These are phyloP conservation scores for Suillus tomentosus DNA, from an alignment of 768 basidiomycete genomes.

Conservation along the genomic window DNA sequence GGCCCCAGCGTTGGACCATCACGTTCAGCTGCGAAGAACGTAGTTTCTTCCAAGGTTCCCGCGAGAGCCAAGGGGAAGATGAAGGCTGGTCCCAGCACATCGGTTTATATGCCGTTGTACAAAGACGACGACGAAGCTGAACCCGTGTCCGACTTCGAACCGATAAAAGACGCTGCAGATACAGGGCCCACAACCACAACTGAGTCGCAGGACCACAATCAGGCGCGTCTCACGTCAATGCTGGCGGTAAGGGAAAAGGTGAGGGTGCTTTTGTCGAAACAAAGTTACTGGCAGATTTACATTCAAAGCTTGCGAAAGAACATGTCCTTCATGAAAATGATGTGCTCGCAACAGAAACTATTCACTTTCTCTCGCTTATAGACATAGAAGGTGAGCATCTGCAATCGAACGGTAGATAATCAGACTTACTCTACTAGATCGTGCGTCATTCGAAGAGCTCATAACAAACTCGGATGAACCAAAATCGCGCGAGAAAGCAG, in stretches of 20 bases:
- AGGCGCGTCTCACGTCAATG: conserved; percentile 1
- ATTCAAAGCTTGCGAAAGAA: conserved; percentile 7
- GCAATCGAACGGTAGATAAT: neutral
- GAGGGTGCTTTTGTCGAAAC: neutral
- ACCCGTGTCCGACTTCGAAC: conserved; percentile 23
- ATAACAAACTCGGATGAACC: conserved; percentile 5
- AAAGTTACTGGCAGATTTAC: neutral
- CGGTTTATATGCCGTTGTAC: conserved; percentile 21
- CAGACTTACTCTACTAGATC: neutral
- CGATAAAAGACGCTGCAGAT: conserved; percentile 17
- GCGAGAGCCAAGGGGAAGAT: conserved; percentile 26
- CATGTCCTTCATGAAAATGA: neutral
- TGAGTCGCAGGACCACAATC: conserved; percentile 5
- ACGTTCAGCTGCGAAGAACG: conserved; percentile 16
- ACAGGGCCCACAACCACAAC: neutral
- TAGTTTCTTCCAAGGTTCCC: conserved; percentile 7
- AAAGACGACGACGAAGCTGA: conserved; percentile 29
- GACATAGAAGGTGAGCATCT: neutral
- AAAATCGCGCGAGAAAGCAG: neutral
- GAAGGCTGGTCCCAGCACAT: conserved; percentile 9
- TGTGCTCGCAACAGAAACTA: neutral
- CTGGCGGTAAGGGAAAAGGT: conserved; percentile 1
- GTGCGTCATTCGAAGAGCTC: neutral
- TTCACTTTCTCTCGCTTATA: conserved; percentile 3
- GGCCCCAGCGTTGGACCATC: conserved; percentile 17